phyloP scores from a whole-genome alignment of 371 early-diverging fungal species.

The Lichtheimia ramosa region DNA sequence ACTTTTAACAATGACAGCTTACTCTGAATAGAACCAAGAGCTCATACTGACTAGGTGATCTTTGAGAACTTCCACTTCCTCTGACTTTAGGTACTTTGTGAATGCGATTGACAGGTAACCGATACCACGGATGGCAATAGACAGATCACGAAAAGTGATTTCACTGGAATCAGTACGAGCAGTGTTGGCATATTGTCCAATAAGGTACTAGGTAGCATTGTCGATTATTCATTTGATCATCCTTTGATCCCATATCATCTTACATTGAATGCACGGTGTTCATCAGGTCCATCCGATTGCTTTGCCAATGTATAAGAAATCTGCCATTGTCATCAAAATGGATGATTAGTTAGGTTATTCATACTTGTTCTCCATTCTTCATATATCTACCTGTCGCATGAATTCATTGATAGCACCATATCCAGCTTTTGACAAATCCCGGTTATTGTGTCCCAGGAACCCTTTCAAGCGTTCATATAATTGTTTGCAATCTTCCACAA shows the following conservation, averaged over 20 bases:
- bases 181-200: slow-evolving; percentile 40
- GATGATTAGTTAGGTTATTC: background rate
- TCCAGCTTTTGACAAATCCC: slow-evolving; percentile 49
- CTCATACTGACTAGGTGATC: slow-evolving; percentile 54
- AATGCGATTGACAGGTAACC: slow-evolving; percentile 73
- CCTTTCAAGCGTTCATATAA: slow-evolving; percentile 31
- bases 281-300: background rate
- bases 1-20: slow-evolving; percentile 14
- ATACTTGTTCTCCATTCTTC: background rate
- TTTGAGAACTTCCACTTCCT: slow-evolving; percentile 46
- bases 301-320: background rate
- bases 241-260: slow-evolving; percentile 15
- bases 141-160: slow-evolving; percentile 45
- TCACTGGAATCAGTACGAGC: slow-evolving; percentile 40
- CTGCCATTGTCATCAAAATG: background rate
- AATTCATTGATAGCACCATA: slow-evolving; percentile 54
- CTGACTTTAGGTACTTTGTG: slow-evolving; percentile 37
- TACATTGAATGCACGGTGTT: background rate
- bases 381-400: slow-evolving; percentile 44
- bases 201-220: slow-evolving; percentile 45
- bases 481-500: slow-evolving; percentile 42
- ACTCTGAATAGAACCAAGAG: slow-evolving; percentile 60
- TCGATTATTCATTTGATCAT: background rate
- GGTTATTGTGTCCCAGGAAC: slow-evolving; percentile 40
- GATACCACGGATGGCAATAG: slow-evolving; percentile 69